These are phyloP conservation scores for Ogataea minuta DNA, from an alignment of 805 yeast species.

Conservation along the genomic window DNA sequence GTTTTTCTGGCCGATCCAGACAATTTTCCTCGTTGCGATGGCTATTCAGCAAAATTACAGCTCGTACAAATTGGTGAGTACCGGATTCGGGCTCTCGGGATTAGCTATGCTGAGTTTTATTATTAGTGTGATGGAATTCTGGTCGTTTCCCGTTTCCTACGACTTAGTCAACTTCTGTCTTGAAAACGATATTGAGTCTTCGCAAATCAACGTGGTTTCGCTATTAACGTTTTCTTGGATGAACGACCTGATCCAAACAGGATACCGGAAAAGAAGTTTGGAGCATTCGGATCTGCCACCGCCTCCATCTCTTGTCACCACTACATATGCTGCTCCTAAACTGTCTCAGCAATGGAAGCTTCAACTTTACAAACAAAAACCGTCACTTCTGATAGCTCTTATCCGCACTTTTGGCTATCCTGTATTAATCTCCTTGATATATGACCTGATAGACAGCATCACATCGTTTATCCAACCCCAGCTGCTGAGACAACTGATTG, in stretches of 20 bases:
- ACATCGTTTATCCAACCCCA: constrained; percentile 53
- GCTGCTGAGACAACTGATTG: constrained; percentile 48
- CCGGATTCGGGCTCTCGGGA: constrained; percentile 12
- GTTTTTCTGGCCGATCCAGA: constrained; percentile 40
- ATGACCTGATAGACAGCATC: constrained; percentile 40
- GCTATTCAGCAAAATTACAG: constrained; percentile 35
- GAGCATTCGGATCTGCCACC: constrained; percentile 41
- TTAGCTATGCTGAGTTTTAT: constrained; percentile 31
- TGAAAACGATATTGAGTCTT: constrained; percentile 28
- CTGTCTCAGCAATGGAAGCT: constrained; percentile 36
- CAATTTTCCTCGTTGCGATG: constrained; percentile 12
- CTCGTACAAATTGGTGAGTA: constrained; percentile 15
- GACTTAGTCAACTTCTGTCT: constrained; percentile 36
- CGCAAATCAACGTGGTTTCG: constrained; percentile 62
- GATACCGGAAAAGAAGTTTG: constrained; percentile 40
- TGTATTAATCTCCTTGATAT: constrained; percentile 34
- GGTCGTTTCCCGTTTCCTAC: constrained; percentile 38
- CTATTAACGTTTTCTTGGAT: constrained; percentile 86
- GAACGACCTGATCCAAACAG: constrained; percentile 77
- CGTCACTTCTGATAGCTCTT: constrained; percentile 36
- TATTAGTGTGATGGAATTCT: constrained; percentile 40
- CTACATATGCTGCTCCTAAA: constrained; percentile 32
- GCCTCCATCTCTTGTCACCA: constrained; percentile 39
- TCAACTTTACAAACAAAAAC: constrained; percentile 27
- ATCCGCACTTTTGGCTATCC: constrained; percentile 38